Conservation (phyloP, 73 alveolate species). For the Effrenium voratum region DNA sequence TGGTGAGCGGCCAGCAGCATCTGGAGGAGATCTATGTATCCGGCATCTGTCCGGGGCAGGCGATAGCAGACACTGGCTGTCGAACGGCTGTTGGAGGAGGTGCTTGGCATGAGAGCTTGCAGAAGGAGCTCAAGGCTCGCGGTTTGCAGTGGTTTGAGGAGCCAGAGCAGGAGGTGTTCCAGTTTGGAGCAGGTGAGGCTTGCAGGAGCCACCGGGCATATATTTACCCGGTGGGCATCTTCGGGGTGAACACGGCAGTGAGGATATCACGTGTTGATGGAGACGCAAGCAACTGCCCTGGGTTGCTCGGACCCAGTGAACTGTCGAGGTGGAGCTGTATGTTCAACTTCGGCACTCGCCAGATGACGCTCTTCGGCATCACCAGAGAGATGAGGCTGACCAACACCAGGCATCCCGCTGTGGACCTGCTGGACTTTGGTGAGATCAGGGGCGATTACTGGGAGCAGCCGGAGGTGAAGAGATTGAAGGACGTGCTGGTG, state of each 20-base stretch:
- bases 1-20: neutral
- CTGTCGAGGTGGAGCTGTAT: neutral
- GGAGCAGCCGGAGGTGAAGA: neutral
- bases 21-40: neutral
- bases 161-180: neutral
- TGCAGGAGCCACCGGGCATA: neutral
- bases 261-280: neutral
- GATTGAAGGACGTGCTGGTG: neutral
- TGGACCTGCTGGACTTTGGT: neutral
- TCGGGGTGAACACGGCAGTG: neutral
- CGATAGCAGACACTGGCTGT: neutral
- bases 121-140: neutral
- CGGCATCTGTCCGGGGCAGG: neutral
- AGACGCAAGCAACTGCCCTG: neutral
- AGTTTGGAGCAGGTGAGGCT: neutral
- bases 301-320: neutral
- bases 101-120: neutral
- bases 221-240: neutral
- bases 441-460: neutral
- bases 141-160: neutral
- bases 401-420: neutral
- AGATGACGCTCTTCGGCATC: neutral
- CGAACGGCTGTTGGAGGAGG: neutral
- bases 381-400: neutral
- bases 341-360: neutral